These are phyloP conservation scores for Bipolaris bicolor DNA, from an alignment of 2,329 filamentous ascomycete species.

Conservation along the genomic window DNA sequence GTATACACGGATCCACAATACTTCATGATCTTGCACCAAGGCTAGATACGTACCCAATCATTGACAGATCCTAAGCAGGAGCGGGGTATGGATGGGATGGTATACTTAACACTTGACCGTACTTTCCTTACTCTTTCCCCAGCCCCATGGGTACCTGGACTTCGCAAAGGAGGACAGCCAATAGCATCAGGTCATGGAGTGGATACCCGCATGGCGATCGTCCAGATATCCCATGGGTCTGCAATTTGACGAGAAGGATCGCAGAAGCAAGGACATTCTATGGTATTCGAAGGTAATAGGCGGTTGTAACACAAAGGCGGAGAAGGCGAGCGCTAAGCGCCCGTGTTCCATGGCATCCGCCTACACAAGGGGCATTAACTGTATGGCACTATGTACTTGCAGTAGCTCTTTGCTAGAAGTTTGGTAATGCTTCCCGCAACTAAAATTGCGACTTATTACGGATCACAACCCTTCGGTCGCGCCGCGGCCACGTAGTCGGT, in stretches of 20 bases:
- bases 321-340: background rate
- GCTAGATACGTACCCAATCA: background rate
- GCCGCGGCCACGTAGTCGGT: background rate
- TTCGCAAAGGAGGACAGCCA: background rate
- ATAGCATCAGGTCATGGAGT: background rate
- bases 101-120: too few relatives aligned
- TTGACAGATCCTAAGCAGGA: background rate
- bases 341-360: background rate
- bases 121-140: background rate
- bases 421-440: background rate
- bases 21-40: background rate
- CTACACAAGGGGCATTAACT: background rate
- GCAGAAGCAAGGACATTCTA: background rate
- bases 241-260: background rate
- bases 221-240: background rate
- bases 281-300: background rate
- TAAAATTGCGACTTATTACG: background rate
- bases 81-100: background rate
- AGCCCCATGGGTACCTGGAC: background rate
- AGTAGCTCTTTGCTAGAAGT: background rate
- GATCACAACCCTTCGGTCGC: background rate
- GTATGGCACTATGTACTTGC: background rate
- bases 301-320: background rate
- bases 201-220: background rate
- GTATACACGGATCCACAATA: background rate